phyloP scores from a whole-genome alignment of 2,329 filamentous ascomycete species.

The Alternaria sp. region DNA sequence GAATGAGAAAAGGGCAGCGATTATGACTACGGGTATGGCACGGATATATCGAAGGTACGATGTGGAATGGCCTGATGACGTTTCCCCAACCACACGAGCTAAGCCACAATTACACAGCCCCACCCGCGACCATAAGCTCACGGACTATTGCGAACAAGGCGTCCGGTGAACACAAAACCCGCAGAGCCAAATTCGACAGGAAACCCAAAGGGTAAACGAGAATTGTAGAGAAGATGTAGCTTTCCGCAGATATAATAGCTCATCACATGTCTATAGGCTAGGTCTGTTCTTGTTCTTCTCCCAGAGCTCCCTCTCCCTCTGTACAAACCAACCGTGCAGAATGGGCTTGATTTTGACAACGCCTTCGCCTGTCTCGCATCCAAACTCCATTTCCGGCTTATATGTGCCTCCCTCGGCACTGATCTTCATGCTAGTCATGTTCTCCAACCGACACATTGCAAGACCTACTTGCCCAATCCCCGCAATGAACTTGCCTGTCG shows the following conservation, averaged over 20 bases:
- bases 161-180: neutral
- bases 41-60: neutral
- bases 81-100: slow-evolving; percentile 6
- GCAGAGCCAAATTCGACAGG: neutral
- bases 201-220: neutral
- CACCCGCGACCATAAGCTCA: slow-evolving; percentile 8
- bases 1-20: neutral
- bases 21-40: neutral
- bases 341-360: slow-evolving; percentile 63
- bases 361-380: slow-evolving; percentile 23
- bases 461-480: slow-evolving; percentile 87
- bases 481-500: slow-evolving; percentile 79
- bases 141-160: neutral
- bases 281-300: slow-evolving; percentile 35
- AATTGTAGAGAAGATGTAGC: neutral
- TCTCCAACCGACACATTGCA: slow-evolving; percentile 83
- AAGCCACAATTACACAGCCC: slow-evolving; percentile 35
- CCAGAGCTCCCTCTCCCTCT: slow-evolving; percentile 46
- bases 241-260: neutral
- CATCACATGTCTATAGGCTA: slow-evolving; percentile 10
- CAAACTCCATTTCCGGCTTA: slow-evolving; percentile 63
- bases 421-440: slow-evolving; percentile 82
- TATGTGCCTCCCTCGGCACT: slow-evolving; percentile 70
- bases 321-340: slow-evolving; percentile 76
- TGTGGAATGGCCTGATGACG: slow-evolving; percentile 5